A percentile compares a stretch with the other conserved stretches of the same genome.
phyloP scores from a whole-genome alignment of 805 yeast species.

The Candida rishiriensis region DNA sequence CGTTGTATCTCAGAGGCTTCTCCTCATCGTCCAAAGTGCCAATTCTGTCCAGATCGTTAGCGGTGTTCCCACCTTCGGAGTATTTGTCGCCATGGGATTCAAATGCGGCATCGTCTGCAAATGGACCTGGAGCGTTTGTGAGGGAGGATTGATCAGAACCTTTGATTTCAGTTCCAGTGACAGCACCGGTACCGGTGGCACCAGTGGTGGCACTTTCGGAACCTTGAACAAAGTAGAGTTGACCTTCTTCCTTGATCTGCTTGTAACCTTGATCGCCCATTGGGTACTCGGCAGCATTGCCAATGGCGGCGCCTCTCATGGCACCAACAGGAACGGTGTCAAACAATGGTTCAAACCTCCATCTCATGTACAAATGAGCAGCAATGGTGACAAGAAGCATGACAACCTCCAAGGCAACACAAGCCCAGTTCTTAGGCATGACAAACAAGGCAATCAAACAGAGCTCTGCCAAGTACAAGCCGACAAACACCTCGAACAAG shows the following conservation, averaged over 20 bases:
- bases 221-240: constrained; percentile 17
- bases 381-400: constrained; percentile 52
- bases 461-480: constrained; percentile 65
- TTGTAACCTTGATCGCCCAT: constrained; percentile 57
- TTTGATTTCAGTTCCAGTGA: constrained; percentile 15
- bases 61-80: constrained; percentile 8
- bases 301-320: constrained; percentile 42
- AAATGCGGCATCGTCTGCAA: constrained; percentile 7
- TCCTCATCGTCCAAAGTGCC: constrained; percentile 20
- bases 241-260: constrained; percentile 43
- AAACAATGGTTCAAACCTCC: constrained; percentile 56
- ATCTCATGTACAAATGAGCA: constrained; percentile 54
- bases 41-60: constrained; percentile 14
- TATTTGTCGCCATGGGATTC: not conserved
- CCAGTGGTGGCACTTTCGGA: constrained; percentile 17
- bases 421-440: constrained; percentile 75
- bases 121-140: constrained; percentile 9
- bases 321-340: constrained; percentile 71
- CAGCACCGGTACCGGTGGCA: constrained; percentile 14
- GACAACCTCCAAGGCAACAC: constrained; percentile 66
- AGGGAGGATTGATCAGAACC: constrained; percentile 22
- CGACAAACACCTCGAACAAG: constrained; percentile 67
- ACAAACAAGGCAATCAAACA: constrained; percentile 69
- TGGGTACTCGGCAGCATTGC: constrained; percentile 42
- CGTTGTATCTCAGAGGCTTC: constrained; percentile 18